These are phyloP conservation scores for Amanita brunnescens DNA, from an alignment of 768 basidiomycete genomes.

Conservation along the genomic window DNA sequence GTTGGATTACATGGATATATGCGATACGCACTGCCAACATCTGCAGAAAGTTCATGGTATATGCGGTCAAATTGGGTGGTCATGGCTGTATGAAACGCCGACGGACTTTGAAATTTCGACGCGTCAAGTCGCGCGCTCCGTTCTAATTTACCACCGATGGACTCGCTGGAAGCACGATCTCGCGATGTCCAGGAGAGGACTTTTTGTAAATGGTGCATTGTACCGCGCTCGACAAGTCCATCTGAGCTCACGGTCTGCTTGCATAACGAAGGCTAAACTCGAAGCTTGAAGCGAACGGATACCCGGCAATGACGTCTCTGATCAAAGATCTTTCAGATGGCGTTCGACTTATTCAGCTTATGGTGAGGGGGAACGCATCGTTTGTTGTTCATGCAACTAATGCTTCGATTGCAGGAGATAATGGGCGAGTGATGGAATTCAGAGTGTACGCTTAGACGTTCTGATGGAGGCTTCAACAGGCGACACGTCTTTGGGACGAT, in stretches of 20 bases:
- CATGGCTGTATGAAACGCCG: slow-evolving; percentile 26
- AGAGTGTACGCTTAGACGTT: neutral
- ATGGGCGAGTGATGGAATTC: slow-evolving; percentile 59
- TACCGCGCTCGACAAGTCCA: neutral
- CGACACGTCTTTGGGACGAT: slow-evolving; percentile 88
- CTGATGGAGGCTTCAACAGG: slow-evolving; percentile 32
- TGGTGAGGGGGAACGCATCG: slow-evolving; percentile 42
- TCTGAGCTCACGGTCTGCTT: slow-evolving; percentile 5
- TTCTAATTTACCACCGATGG: slow-evolving; percentile 24
- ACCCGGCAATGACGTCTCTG: slow-evolving; percentile 84
- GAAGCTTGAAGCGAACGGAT: slow-evolving; percentile 77
- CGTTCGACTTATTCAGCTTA: slow-evolving; percentile 89
- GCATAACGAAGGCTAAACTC: slow-evolving; percentile 74
- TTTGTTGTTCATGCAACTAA: neutral
- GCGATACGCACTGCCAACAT: slow-evolving; percentile 70
- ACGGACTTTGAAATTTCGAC: slow-evolving; percentile 31
- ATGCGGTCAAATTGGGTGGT: slow-evolving; percentile 83
- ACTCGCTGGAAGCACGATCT: slow-evolving; percentile 56
- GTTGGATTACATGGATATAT: slow-evolving; percentile 5
- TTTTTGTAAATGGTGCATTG: slow-evolving; percentile 80
- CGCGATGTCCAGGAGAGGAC: slow-evolving; percentile 67
- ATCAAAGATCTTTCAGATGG: slow-evolving; percentile 91
- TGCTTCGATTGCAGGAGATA: slow-evolving; percentile 61
- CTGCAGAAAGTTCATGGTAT: slow-evolving; percentile 62
- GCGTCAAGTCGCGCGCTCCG: neutral